These are phyloP conservation scores for Microstroma glucosiphilum DNA, from an alignment of 1,284 basidiomycete genomes.

Conservation along the genomic window DNA sequence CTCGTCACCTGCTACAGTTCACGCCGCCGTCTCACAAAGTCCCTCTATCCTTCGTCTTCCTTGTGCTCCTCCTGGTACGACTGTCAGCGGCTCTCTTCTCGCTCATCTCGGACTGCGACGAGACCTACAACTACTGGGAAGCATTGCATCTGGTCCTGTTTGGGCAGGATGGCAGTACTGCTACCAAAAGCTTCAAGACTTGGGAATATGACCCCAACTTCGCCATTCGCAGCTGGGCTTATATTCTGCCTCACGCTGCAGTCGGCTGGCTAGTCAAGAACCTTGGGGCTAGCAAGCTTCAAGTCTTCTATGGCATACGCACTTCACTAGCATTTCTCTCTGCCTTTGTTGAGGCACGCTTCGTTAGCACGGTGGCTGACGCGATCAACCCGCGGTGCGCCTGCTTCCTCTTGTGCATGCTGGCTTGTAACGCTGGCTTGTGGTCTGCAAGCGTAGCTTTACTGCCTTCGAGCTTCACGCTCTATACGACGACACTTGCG, in stretches of 20 bases:
- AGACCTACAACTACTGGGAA: slow-evolving; percentile 94
- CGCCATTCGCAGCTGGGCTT: slow-evolving; percentile 88
- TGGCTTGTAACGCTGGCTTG: slow-evolving; percentile 82
- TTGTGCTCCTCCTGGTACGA: slow-evolving; percentile 74
- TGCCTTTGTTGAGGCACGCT: slow-evolving; percentile 71
- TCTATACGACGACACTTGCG: slow-evolving; percentile 81
- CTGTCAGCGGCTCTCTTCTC: slow-evolving; percentile 84
- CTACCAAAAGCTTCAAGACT: slow-evolving; percentile 72
- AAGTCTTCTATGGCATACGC: slow-evolving; percentile 80
- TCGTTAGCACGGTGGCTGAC: slow-evolving; percentile 75
- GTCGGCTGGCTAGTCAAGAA: slow-evolving; percentile 18
- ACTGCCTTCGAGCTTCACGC: slow-evolving; percentile 82
- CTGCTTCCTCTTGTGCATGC: slow-evolving; percentile 79
- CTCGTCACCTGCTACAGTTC: no score
- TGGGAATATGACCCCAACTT: slow-evolving; percentile 92
- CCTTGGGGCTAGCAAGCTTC: slow-evolving; percentile 54
- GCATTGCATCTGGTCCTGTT: slow-evolving; percentile 70
- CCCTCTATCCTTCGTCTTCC: slow-evolving; percentile 57
- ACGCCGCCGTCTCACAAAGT: no score
- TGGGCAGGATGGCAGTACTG: slow-evolving; percentile 16
- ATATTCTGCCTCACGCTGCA: slow-evolving; percentile 60
- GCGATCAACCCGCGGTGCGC: slow-evolving; percentile 81
- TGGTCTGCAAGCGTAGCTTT: slow-evolving; percentile 50
- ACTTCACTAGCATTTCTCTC: slow-evolving; percentile 70
- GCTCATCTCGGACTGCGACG: slow-evolving; percentile 94